A percentile compares a stretch with the other conserved stretches of the same genome.
These are phyloP conservation scores for Cucumis melo DNA, from an alignment of 306 rosid species.

Conservation along the genomic window DNA sequence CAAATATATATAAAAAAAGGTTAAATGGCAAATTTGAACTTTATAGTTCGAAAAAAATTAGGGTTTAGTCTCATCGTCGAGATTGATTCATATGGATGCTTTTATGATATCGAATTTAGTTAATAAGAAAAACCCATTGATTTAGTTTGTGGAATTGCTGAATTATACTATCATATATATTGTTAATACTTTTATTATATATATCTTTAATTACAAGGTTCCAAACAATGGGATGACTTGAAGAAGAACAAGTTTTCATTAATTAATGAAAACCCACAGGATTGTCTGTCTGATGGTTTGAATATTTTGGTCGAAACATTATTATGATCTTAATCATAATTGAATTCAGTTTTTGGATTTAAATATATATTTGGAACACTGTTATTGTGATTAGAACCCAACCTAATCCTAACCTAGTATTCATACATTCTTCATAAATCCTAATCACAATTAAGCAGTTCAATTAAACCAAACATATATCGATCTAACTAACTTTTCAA, in stretches of 20 bases:
- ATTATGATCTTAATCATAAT: not conserved
- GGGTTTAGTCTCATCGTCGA: no score
- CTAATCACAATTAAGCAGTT: not conserved
- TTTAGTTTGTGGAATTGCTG: not conserved
- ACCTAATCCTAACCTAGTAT: not conserved
- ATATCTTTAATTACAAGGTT: not conserved
- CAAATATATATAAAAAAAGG: no score
- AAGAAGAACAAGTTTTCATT: not conserved
- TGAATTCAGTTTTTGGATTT: not conserved
- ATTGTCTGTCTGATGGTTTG: slow-evolving; percentile 5
- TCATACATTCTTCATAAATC: no score
- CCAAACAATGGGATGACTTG: not conserved
- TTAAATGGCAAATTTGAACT: no score
- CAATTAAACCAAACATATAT: not conserved
- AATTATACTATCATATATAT: not conserved
- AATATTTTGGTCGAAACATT: not conserved
- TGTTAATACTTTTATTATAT: not conserved
- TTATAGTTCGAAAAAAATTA: no score
- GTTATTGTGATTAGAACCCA: not conserved
- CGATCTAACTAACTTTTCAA: not conserved
- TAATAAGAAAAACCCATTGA: not conserved
- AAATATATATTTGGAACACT: not conserved
- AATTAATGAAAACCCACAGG: not conserved
- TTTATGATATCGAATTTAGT: not conserved
- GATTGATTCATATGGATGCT: no score